Percentiles rank a stretch among this genome's conserved stretches.
Evolutionary conservation across 1,284 basidiomycete species (phyloP).

Genomic region (Coniferiporia sulphurascens): DNA sequence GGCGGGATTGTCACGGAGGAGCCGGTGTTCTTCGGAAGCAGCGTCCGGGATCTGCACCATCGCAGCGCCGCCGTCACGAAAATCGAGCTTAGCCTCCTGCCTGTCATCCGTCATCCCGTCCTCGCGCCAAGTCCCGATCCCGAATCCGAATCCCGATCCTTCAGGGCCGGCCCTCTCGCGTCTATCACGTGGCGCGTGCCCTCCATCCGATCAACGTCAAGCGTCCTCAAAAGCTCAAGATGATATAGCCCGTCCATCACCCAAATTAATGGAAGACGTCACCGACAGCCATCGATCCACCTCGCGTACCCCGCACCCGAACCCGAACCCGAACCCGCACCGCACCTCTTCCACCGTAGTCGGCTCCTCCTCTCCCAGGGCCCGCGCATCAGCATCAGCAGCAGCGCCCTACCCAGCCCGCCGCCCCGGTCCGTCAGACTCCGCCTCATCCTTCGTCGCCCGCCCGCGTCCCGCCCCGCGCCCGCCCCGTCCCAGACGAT

Average conservation of each 20-base stretch:
- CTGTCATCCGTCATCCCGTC: background rate
- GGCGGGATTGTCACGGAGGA: too few species aligned
- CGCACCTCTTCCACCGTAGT: background rate
- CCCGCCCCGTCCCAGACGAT: constrained; percentile 4
- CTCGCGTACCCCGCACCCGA: background rate
- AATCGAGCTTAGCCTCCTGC: too few species aligned
- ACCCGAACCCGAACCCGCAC: too few species aligned
- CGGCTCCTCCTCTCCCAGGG: background rate
- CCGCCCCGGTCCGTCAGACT: background rate
- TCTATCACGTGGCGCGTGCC: background rate
- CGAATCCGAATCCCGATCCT: background rate
- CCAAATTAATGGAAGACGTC: background rate
- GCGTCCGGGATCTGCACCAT: too few species aligned
- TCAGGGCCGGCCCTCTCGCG: constrained; percentile 9
- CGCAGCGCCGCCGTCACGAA: too few species aligned
- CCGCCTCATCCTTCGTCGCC: too few species aligned
- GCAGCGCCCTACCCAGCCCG: background rate
- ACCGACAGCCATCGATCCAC: background rate
- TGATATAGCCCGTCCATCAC: constrained; percentile 16
- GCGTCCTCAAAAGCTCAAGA: constrained; percentile 8
- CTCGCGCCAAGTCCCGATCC: background rate
- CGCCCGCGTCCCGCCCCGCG: background rate
- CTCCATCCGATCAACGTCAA: background rate
- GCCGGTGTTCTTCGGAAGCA: too few species aligned
- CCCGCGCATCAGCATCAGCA: background rate